Evolutionary conservation across 2,329 filamentous ascomycete species (phyloP), one percentile per base, ranked within the genome.

Genomic region (Blumeriella jaapii): DNA sequence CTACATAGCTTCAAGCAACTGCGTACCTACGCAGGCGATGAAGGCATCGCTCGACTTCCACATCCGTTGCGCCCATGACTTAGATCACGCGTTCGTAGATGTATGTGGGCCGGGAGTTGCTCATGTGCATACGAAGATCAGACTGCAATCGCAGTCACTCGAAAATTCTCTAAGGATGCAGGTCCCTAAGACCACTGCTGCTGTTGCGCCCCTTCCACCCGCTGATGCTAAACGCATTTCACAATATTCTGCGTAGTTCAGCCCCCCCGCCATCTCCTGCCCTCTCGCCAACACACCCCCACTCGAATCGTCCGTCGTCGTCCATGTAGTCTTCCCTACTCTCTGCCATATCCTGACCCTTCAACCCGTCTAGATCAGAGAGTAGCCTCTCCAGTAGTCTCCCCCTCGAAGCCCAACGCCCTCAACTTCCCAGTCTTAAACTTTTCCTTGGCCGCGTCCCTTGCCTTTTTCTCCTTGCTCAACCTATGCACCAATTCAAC

Each of bases 391-490:
- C 80, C 83, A 39, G 76, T 66, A 47, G 80, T 82, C 63, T 94
- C 86, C 17, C 82, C 82, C 60, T 94, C 87, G 52, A 95, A 95
- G 1, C 89, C 89, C 29, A 91, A 67, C 25, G 72, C 75, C 12
- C 77, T 72, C 40, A 93, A 63, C 61, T 82, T 82, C 63, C 70
- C 74, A 42, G 79, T 57, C 54, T 77, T 71, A 38, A 66, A 65
- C 66, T 85, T 91, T 47, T 94, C 84, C 52, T 65, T 74, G 38
- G 61, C 64, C 64, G 82, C 86, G 48, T 83, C 77, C 36, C 69
- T 65, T 4, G 60, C 64, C 45, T 82, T 80, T 55, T 78, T 74
- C 54, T 81, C 70, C 59, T 83, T 82, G 45, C 80, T 81, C 28
- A 91, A 59, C 42, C 71, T 73, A 46, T 78, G 75, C 23, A 93